Evolutionary conservation across 306 rosid species (phyloP), one percentile per base, ranked within the genome.

Genomic region (Sesbania bispinosa): DNA sequence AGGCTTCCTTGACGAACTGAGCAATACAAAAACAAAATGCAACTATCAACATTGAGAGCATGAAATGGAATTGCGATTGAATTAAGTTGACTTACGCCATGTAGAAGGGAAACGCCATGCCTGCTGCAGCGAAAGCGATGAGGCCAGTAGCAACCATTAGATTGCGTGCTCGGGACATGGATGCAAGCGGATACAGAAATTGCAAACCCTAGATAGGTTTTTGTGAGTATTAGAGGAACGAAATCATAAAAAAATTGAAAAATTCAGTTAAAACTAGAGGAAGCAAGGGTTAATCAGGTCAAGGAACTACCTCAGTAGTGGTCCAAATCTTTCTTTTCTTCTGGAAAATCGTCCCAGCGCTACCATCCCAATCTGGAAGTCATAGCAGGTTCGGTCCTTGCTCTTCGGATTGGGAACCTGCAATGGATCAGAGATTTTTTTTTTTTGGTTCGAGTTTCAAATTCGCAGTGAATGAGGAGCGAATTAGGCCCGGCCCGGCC

Each of bases 81-180:
- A 55, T 35, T 19, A 13, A 52, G 10, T 39, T 21, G 7, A 85
- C 93, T 74, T 81, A 91, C 99, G 96, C 97, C 99, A 95, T 91
- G 82, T 89, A 91, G 87, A 95, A 95, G 58, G 99, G 97, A 85
- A 91, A 91, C 52, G 96, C 89, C 90, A 95, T 64, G 35, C 97
- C 96, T 9, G 83, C 93, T 26, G 84, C 59, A 60, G 89, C 96
- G 52, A 95, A 89, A 66, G 73, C 85, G 26, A 89, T 61, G 69
- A 91, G 73, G 62, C 96, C 93, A 65, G 82, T 20, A 21, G 96
- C 97, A 71, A 95, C 92, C 2, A 82, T 43, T 19, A 77, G 64
- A 84, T 95, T 92, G 55, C 96, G 90, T 0, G 86, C 13, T 8
- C 84, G 78, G 14, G 83, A 27, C 97, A 91, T 94, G 13, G 70